Percentiles rank a stretch among this genome's conserved stretches.
phyloP scores from a whole-genome alignment of 305 asterid species.

The Fraxinus latifolia region DNA sequence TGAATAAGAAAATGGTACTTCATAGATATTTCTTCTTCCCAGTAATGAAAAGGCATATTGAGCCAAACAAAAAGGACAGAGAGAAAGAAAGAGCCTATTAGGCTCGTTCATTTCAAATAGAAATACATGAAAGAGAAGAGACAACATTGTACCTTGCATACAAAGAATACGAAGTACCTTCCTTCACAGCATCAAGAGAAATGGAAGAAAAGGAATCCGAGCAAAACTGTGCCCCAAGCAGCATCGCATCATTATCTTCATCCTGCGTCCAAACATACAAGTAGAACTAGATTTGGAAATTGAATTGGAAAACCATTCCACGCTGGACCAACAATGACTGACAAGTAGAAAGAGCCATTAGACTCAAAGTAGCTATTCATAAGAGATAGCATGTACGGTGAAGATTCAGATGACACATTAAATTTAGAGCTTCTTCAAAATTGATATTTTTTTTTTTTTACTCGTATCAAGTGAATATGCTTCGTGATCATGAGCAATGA shows the following conservation, averaged over 20 bases:
- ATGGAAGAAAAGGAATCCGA: constrained; percentile 79
- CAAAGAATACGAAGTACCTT: constrained; percentile 61
- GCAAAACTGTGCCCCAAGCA: constrained; percentile 89
- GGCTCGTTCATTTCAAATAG: constrained; percentile 16
- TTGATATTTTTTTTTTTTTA: neutral
- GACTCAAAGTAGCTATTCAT: constrained; percentile 11
- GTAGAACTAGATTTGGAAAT: constrained; percentile 7
- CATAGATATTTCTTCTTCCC: neutral
- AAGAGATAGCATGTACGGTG: neutral
- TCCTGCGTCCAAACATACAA: constrained; percentile 46
- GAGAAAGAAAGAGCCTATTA: neutral
- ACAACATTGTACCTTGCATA: constrained; percentile 56
- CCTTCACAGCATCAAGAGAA: constrained; percentile 47
- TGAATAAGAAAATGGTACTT: neutral
- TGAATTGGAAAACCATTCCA: constrained; percentile 5
- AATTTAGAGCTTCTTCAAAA: neutral
- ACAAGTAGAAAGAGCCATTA: neutral
- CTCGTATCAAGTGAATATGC: neutral
- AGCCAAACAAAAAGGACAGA: neutral
- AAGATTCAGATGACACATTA: neutral
- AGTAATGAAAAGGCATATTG: neutral
- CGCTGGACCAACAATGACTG: neutral
- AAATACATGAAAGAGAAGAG: neutral
- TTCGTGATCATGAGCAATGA: neutral
- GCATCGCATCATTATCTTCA: constrained; percentile 87